phyloP scores from a whole-genome alignment of 2,329 filamentous ascomycete genomes.

The Phialemoniopsis sp. region DNA sequence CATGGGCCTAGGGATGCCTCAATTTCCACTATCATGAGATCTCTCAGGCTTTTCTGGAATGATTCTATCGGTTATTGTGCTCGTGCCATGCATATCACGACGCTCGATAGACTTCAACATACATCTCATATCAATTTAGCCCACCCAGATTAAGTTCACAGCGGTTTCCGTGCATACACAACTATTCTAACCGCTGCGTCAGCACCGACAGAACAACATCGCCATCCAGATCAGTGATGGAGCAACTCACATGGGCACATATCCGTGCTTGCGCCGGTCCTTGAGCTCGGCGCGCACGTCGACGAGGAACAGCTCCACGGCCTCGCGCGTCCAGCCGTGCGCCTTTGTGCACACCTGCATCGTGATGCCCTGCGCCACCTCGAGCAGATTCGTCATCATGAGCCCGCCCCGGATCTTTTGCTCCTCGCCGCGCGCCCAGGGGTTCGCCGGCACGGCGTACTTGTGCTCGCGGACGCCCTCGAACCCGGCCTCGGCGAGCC shows the following conservation, averaged over 20 bases:
- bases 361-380: constrained; percentile 6
- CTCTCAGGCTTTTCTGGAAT: no score
- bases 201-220: no score
- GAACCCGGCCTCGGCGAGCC: constrained; percentile 24
- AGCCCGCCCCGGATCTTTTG: constrained; percentile 13
- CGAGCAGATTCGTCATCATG: constrained; percentile 6
- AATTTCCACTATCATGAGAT: no score
- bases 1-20: no score
- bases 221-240: neutral
- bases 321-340: constrained; percentile 5
- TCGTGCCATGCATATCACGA: no score
- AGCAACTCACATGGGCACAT: constrained; percentile 5
- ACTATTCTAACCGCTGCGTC: no score
- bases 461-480: constrained; percentile 20
- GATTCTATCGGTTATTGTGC: no score
- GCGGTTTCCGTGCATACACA: no score
- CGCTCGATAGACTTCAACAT: no score
- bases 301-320: constrained; percentile 6
- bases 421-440: constrained; percentile 20
- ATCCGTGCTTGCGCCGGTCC: constrained; percentile 4
- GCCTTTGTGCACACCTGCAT: constrained; percentile 3
- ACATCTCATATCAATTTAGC: no score
- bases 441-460: constrained; percentile 21
- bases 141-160: no score
- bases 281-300: constrained; percentile 5